Percentiles rank a stretch among this genome's conserved stretches.
phyloP scores from a whole-genome alignment of 129 eudicot species.

The Escallonia rubra region DNA sequence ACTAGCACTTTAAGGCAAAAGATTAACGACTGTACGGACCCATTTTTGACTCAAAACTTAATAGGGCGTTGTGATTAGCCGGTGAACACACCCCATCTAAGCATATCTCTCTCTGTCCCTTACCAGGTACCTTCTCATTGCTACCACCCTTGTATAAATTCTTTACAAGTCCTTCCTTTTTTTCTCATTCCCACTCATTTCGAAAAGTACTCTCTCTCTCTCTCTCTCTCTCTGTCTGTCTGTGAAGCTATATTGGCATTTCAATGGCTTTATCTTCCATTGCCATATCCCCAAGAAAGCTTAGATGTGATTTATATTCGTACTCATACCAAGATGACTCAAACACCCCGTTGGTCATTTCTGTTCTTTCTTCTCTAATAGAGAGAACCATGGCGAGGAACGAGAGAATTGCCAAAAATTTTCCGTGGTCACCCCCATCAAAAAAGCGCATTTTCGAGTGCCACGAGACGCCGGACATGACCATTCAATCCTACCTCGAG shows the following conservation, averaged over 20 bases:
- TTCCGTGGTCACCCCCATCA: slow-evolving; percentile 18
- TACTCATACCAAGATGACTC: slow-evolving; percentile 65
- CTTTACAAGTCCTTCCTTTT: background rate
- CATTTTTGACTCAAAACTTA: too few relatives aligned
- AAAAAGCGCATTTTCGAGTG: slow-evolving; percentile 55
- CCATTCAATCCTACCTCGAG: slow-evolving; percentile 71
- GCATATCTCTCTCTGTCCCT: too few relatives aligned
- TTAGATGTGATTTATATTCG: slow-evolving; percentile 82
- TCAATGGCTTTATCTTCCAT: slow-evolving; percentile 32
- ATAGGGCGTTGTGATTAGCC: too few relatives aligned
- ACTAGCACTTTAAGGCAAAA: too few relatives aligned
- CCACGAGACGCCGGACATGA: slow-evolving; percentile 84
- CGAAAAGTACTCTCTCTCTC: slow-evolving; percentile 14
- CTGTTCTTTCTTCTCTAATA: slow-evolving; percentile 84
- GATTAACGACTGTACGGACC: too few relatives aligned
- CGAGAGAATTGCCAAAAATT: slow-evolving; percentile 51
- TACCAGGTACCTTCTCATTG: background rate
- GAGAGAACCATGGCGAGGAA: slow-evolving; percentile 74
- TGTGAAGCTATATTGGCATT: background rate
- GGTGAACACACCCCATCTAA: too few relatives aligned
- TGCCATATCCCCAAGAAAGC: slow-evolving; percentile 81
- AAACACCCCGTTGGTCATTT: slow-evolving; percentile 66
- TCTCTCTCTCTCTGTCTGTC: slow-evolving; percentile 16
- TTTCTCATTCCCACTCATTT: background rate
- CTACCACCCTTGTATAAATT: slow-evolving; percentile 19